A percentile compares a stretch with the other conserved stretches of the same genome.
Conservation (phyloP, 805 yeast species). For the Teunomyces tritomae region DNA sequence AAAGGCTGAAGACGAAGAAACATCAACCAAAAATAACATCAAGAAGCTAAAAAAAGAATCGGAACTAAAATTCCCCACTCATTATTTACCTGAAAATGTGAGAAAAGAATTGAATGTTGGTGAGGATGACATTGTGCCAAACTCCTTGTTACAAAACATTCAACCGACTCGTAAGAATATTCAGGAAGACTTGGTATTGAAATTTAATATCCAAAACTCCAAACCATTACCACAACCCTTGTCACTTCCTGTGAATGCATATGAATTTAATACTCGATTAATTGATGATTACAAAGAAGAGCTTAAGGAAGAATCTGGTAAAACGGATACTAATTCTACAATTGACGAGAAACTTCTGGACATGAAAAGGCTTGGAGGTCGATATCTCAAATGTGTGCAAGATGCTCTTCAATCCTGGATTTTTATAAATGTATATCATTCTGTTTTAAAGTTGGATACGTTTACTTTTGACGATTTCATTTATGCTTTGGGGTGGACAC, state of each 20-base stretch:
- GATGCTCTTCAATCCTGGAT: slow-evolving; percentile 70
- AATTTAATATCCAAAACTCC: slow-evolving; percentile 31
- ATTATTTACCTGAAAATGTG: slow-evolving; percentile 29
- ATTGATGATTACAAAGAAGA: slow-evolving; percentile 10
- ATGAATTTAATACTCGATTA: slow-evolving; percentile 16
- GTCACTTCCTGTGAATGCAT: slow-evolving; percentile 25
- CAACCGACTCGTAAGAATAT: slow-evolving; percentile 31
- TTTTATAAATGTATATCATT: slow-evolving; percentile 68
- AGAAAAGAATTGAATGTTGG: slow-evolving; percentile 15
- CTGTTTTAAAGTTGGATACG: slow-evolving; percentile 62
- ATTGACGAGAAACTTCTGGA: slow-evolving; percentile 10
- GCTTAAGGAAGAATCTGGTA: background rate
- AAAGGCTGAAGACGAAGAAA: background rate
- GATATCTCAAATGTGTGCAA: slow-evolving; percentile 20
- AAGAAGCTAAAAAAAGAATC: slow-evolving; percentile 3
- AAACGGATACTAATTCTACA: background rate
- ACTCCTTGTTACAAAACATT: slow-evolving; percentile 7
- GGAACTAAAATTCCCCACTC: slow-evolving; percentile 21
- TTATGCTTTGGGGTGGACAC: slow-evolving; percentile 51
- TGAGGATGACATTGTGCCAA: slow-evolving; percentile 5
- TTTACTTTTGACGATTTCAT: slow-evolving; percentile 79
- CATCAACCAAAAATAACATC: background rate
- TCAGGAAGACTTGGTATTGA: slow-evolving; percentile 27
- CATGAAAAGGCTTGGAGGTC: slow-evolving; percentile 9
- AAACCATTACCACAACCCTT: slow-evolving; percentile 22